phyloP scores from a whole-genome alignment of 2,329 filamentous ascomycete species.

The Whalleya microplaca region DNA sequence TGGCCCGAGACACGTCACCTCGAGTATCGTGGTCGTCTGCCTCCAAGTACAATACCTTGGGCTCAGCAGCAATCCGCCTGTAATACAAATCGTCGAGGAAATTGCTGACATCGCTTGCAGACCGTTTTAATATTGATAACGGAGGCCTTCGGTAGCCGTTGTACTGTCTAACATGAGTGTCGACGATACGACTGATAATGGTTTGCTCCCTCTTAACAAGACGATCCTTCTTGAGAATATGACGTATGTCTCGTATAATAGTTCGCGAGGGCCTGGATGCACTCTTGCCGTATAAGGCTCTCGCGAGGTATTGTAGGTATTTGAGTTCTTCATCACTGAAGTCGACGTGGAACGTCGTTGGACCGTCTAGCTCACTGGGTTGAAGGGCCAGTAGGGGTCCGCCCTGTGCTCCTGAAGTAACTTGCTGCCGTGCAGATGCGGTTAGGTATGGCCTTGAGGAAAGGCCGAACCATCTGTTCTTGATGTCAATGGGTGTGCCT shows the following conservation, averaged over 20 bases:
- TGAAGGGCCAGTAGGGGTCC: slow-evolving; percentile 12
- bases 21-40: slow-evolving; percentile 36
- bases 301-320: slow-evolving; percentile 31
- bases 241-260: slow-evolving; percentile 30
- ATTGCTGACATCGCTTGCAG: slow-evolving; percentile 38
- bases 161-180: slow-evolving; percentile 27
- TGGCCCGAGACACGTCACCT: slow-evolving; percentile 33
- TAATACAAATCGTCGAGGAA: slow-evolving; percentile 43
- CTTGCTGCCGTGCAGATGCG: slow-evolving; percentile 20
- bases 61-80: slow-evolving; percentile 24
- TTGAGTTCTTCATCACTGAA: slow-evolving; percentile 31
- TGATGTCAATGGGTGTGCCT: slow-evolving; percentile 10
- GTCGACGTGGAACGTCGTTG: slow-evolving; percentile 35
- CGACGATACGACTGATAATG: slow-evolving; percentile 18
- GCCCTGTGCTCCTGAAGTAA: slow-evolving; percentile 18
- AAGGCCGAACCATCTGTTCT: slow-evolving; percentile 26
- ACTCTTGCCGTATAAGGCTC: slow-evolving; percentile 27
- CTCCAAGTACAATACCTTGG: slow-evolving; percentile 37
- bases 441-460: slow-evolving; percentile 32
- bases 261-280: slow-evolving; percentile 10
- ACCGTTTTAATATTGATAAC: slow-evolving; percentile 30
- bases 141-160: slow-evolving; percentile 23
- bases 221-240: slow-evolving; percentile 33
- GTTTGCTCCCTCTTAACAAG: slow-evolving; percentile 30
- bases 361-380: slow-evolving; percentile 9